Evolutionary conservation across 805 yeast genomes (phyloP).

Genomic region (Cyberlindnera sargentensis): DNA sequence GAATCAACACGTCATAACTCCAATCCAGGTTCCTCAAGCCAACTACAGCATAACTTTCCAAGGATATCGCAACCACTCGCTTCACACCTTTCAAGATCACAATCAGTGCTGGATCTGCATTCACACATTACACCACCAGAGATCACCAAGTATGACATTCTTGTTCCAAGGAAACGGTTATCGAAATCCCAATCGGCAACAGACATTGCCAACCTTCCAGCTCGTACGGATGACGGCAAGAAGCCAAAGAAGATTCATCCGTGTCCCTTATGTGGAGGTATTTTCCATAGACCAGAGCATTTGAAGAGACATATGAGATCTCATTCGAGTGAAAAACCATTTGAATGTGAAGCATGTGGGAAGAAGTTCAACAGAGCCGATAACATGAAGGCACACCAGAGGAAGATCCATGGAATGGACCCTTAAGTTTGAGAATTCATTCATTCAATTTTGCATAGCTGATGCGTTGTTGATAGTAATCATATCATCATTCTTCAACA

Average conservation of each 20-base stretch:
- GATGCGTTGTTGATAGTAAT: too few relatives aligned
- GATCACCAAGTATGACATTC: constrained; percentile 20
- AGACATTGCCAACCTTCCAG: constrained; percentile 2
- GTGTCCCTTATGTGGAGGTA: constrained; percentile 57
- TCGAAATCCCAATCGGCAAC: constrained; percentile 17
- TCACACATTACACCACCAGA: constrained; percentile 29
- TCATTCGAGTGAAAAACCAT: constrained; percentile 79
- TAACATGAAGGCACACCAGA: constrained; percentile 74
- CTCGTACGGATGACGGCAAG: too few relatives aligned
- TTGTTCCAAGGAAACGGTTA: constrained; percentile 18
- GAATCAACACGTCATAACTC: background rate
- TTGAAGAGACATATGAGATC: constrained; percentile 69
- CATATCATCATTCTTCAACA: too few relatives aligned
- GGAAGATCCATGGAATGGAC: constrained; percentile 42
- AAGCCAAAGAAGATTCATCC: constrained; percentile 44
- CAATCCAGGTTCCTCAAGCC: background rate
- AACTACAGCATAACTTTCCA: background rate
- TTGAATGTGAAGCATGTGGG: constrained; percentile 53
- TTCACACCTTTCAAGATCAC: constrained; percentile 30
- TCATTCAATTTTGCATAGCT: too few relatives aligned
- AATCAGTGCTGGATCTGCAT: constrained; percentile 44
- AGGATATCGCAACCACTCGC: constrained; percentile 2
- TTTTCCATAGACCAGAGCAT: constrained; percentile 65
- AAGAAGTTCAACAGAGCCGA: constrained; percentile 68
- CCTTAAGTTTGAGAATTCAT: too few relatives aligned